phyloP scores from a whole-genome alignment of 2,329 filamentous ascomycete genomes.

The Ophiosphaerella herpotricha region DNA sequence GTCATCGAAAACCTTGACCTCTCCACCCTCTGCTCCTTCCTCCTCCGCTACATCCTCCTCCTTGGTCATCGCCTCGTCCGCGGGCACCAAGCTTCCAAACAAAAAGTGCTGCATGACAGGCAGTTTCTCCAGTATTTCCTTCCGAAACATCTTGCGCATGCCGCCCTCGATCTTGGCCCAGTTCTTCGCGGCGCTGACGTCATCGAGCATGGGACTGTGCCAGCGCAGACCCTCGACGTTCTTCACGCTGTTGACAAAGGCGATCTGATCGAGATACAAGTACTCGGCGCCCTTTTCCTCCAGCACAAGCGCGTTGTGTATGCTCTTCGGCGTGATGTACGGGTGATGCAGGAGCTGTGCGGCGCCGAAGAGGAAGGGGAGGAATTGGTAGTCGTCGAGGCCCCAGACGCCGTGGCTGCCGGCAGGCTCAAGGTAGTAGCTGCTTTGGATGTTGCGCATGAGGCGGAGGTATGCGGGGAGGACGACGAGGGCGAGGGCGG shows the following conservation, averaged over 20 bases:
- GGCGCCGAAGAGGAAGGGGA: constrained; percentile 58
- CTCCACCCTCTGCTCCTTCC: constrained; percentile 51
- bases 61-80: constrained; percentile 76
- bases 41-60: constrained; percentile 55
- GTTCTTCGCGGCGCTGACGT: constrained; percentile 86
- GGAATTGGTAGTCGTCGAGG: constrained; percentile 59
- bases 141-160: constrained; percentile 96
- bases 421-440: constrained; percentile 91
- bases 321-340: constrained; percentile 58
- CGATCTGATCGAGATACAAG: constrained; percentile 89
- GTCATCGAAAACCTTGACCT: constrained; percentile 63
- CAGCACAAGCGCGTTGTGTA: constrained; percentile 85
- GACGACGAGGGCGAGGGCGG: constrained; percentile 73
- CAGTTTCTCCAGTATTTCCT: constrained; percentile 88
- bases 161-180: constrained; percentile 94
- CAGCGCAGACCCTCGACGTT: constrained; percentile 91
- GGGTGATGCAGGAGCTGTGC: constrained; percentile 68
- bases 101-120: constrained; percentile 99
- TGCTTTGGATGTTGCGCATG: constrained; percentile 86
- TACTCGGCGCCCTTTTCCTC: constrained; percentile 86
- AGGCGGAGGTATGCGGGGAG: constrained; percentile 82
- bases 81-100: constrained; percentile 84
- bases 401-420: constrained; percentile 60
- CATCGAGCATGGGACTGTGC: constrained; percentile 98
- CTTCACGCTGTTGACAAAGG: constrained; percentile 95